These are phyloP conservation scores for Gleditsia sinensis DNA, from an alignment of 306 rosid species.

Conservation along the genomic window DNA sequence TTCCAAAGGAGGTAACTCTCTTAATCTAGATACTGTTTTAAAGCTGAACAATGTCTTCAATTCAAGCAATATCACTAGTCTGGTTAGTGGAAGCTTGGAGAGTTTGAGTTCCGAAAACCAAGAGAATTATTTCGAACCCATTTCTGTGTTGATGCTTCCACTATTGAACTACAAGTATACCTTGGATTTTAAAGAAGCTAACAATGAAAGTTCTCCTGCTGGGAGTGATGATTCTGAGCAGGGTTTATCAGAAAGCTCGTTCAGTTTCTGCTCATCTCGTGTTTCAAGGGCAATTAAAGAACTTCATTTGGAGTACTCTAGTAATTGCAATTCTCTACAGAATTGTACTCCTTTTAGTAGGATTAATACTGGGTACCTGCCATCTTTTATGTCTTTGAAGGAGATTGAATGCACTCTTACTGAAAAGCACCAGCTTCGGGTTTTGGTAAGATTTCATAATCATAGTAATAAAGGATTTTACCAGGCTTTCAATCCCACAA, in stretches of 20 bases:
- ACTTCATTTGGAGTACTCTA: slow-evolving; percentile 46
- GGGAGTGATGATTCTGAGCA: slow-evolving; percentile 12
- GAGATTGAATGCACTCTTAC: slow-evolving; percentile 35
- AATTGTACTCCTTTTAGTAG: slow-evolving; percentile 51
- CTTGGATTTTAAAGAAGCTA: slow-evolving; percentile 36
- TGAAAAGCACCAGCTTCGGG: slow-evolving; percentile 32
- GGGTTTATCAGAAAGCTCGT: slow-evolving; percentile 35
- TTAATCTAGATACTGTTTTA: slow-evolving; percentile 36
- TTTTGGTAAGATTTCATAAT: slow-evolving; percentile 39
- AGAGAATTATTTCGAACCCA: slow-evolving; percentile 38
- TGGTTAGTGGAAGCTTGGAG: slow-evolving; percentile 62
- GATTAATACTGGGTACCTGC: slow-evolving; percentile 34
- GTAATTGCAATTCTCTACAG: slow-evolving; percentile 44
- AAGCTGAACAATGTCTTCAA: slow-evolving; percentile 51
- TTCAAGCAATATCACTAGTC: slow-evolving; percentile 36
- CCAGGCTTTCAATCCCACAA: slow-evolving; percentile 39
- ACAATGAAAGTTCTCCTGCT: slow-evolving; percentile 4
- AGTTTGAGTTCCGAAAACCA: slow-evolving; percentile 44
- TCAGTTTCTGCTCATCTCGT: slow-evolving; percentile 39
- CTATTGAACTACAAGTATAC: slow-evolving; percentile 39
- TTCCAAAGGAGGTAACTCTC: slow-evolving; percentile 30
- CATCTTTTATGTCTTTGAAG: slow-evolving; percentile 37
- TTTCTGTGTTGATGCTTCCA: slow-evolving; percentile 53
- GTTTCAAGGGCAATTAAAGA: neutral
- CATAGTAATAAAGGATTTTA: neutral